Conservation (phyloP, 768 basidiomycete species). For the Tylopilus rubrobrunneus region DNA sequence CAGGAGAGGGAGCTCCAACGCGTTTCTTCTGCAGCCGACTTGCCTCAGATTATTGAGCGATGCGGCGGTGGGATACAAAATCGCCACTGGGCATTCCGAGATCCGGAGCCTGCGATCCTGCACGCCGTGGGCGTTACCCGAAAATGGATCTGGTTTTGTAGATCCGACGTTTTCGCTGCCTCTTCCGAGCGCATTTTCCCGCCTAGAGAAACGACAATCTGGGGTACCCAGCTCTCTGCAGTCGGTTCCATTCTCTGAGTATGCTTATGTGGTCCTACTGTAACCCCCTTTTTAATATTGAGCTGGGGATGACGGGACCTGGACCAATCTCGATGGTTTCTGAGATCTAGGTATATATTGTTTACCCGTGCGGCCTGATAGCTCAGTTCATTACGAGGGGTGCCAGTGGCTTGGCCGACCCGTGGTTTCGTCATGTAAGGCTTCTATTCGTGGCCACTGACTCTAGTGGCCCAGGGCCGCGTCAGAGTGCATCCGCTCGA, state of each 20-base stretch:
- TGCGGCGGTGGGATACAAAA: slow-evolving; percentile 6
- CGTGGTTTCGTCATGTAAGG: slow-evolving; percentile 14
- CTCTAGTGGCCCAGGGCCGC: slow-evolving; percentile 2
- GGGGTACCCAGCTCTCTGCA: slow-evolving; percentile 8
- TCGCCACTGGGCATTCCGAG: slow-evolving; percentile 12
- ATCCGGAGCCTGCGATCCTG: slow-evolving; percentile 14
- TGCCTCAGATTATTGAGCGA: slow-evolving; percentile 4
- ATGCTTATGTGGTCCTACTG: not conserved
- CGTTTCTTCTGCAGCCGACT: slow-evolving; percentile 10
- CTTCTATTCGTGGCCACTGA: slow-evolving; percentile 14
- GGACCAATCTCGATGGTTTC: slow-evolving; percentile 2
- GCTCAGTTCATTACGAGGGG: slow-evolving; percentile 21
- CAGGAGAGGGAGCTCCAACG: not conserved
- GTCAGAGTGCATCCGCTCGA: not conserved
- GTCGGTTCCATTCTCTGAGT: slow-evolving; percentile 19
- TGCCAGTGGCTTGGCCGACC: slow-evolving; percentile 9
- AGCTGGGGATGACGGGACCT: not conserved
- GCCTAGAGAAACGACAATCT: slow-evolving; percentile 11
- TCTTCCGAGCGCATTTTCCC: not conserved
- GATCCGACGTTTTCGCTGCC: slow-evolving; percentile 17
- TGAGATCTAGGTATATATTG: not conserved
- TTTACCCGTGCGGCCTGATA: slow-evolving; percentile 15
- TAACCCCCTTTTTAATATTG: slow-evolving; percentile 1
- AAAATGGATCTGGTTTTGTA: slow-evolving; percentile 7
- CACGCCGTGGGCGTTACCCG: slow-evolving; percentile 3